phyloP scores from a whole-genome alignment of 2,329 filamentous ascomycete genomes.

The Clarireedia monteithiana region DNA sequence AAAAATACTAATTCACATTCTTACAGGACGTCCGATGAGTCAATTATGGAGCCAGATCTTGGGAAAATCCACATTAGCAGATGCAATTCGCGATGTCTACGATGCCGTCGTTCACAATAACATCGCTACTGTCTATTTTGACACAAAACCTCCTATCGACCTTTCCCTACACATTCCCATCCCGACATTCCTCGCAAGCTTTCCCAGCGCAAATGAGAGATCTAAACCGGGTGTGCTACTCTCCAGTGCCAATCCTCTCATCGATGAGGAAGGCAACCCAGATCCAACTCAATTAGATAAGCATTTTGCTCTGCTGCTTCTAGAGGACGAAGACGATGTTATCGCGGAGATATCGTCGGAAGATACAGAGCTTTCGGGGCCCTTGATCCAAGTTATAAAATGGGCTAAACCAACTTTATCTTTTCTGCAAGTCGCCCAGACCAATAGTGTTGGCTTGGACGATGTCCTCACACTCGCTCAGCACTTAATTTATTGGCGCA shows the following conservation, averaged over 20 bases:
- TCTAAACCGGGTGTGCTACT: constrained; percentile 73
- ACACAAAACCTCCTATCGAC: constrained; percentile 47
- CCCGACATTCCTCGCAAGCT: constrained; percentile 60
- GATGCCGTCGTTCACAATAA: constrained; percentile 74
- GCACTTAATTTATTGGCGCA: constrained; percentile 93
- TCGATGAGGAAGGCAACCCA: constrained; percentile 58
- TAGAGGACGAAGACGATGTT: constrained; percentile 72
- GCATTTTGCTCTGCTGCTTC: constrained; percentile 77
- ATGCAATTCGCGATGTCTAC: constrained; percentile 75
- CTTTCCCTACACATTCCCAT: constrained; percentile 58
- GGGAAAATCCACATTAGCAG: constrained; percentile 68
- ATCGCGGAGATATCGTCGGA: constrained; percentile 70
- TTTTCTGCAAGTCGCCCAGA: constrained; percentile 63
- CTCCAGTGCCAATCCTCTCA: constrained; percentile 74
- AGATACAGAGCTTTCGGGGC: constrained; percentile 64
- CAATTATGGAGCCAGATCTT: constrained; percentile 64
- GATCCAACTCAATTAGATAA: constrained; percentile 68
- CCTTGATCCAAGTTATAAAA: constrained; percentile 74
- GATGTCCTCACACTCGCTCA: constrained; percentile 84
- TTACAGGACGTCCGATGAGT: constrained; percentile 41
- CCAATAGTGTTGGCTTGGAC: constrained; percentile 63
- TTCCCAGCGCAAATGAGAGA: constrained; percentile 60
- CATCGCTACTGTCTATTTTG: constrained; percentile 77
- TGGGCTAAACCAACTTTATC: constrained; percentile 63
- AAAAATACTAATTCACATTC: constrained; percentile 9